phyloP scores from a whole-genome alignment of 129 eudicot genomes.

The Saussurea involucrata region DNA sequence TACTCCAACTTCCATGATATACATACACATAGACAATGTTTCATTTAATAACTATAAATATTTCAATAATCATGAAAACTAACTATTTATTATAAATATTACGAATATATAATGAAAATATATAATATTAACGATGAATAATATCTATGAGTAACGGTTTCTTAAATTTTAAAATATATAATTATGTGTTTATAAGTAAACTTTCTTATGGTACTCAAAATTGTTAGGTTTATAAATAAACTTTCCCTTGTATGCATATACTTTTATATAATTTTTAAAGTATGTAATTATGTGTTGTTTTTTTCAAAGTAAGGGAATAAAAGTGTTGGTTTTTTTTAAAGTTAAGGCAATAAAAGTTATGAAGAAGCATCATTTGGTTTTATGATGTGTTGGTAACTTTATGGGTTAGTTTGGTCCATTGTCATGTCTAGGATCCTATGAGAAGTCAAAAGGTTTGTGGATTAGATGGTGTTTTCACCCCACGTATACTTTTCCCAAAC shows the following conservation, averaged over 20 bases:
- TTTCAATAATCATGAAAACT: too few species aligned
- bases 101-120: too few species aligned
- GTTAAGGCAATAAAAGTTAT: conserved; percentile 3
- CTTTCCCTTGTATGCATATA: neutral
- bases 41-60: too few species aligned
- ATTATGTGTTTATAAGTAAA: neutral
- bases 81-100: too few species aligned
- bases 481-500: neutral
- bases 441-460: conserved; percentile 16
- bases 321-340: neutral
- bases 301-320: neutral
- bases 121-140: too few species aligned
- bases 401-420: conserved; percentile 25
- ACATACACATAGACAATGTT: neutral
- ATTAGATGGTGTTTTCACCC: conserved; percentile 25
- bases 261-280: neutral
- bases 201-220: neutral
- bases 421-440: conserved; percentile 25
- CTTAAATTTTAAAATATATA: too few species aligned
- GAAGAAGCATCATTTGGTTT: conserved; percentile 12
- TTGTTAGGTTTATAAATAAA: neutral
- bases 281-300: neutral
- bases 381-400: conserved; percentile 21
- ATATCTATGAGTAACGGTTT: too few species aligned
- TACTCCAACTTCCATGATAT: too few species aligned